Percentiles rank a stretch among this genome's conserved stretches.
phyloP scores from a whole-genome alignment of 2,329 filamentous ascomycete genomes.

The Alternaria gansuensis region DNA sequence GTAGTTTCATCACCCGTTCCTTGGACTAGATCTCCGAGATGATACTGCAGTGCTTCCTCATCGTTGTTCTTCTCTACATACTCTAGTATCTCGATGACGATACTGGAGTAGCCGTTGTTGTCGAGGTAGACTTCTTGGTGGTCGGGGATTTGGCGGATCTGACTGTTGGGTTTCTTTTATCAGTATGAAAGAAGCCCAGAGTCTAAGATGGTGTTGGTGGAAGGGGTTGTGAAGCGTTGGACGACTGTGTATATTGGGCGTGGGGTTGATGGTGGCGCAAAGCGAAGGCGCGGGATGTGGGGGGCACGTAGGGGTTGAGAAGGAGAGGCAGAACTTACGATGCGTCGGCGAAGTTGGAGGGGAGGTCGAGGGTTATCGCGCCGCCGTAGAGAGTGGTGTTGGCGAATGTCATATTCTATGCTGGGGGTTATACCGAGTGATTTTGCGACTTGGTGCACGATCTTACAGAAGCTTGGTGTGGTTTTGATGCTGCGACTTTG shows the following conservation, averaged over 20 bases:
- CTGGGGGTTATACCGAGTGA: slow-evolving; percentile 23
- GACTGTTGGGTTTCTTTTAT: slow-evolving; percentile 56
- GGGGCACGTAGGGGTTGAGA: slow-evolving; percentile 15
- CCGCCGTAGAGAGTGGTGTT: slow-evolving; percentile 74
- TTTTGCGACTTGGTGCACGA: slow-evolving; percentile 21
- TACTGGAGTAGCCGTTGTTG: slow-evolving; percentile 79
- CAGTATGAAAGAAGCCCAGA: slow-evolving; percentile 1
- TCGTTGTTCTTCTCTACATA: slow-evolving; percentile 75
- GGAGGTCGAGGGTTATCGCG: slow-evolving; percentile 74
- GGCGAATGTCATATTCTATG: slow-evolving; percentile 59
- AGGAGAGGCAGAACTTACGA: slow-evolving; percentile 62
- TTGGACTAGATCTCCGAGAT: slow-evolving; percentile 59
- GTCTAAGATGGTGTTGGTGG: not conserved
- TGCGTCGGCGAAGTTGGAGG: slow-evolving; percentile 73
- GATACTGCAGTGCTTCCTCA: slow-evolving; percentile 68
- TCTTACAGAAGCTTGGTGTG: not conserved
- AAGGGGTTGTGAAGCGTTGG: not conserved
- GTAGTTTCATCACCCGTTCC: slow-evolving; percentile 50
- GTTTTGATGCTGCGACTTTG: slow-evolving; percentile 38
- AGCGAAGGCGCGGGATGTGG: slow-evolving; percentile 15
- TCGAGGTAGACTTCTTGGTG: slow-evolving; percentile 95
- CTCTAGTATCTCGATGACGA: slow-evolving; percentile 91
- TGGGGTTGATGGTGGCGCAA: slow-evolving; percentile 12
- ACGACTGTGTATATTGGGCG: not conserved
- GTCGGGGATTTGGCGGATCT: slow-evolving; percentile 78